Evolutionary conservation across 2,329 filamentous ascomycete genomes (phyloP), one percentile per base, ranked within the genome.

Genomic region (Colletotrichum coccodes): DNA sequence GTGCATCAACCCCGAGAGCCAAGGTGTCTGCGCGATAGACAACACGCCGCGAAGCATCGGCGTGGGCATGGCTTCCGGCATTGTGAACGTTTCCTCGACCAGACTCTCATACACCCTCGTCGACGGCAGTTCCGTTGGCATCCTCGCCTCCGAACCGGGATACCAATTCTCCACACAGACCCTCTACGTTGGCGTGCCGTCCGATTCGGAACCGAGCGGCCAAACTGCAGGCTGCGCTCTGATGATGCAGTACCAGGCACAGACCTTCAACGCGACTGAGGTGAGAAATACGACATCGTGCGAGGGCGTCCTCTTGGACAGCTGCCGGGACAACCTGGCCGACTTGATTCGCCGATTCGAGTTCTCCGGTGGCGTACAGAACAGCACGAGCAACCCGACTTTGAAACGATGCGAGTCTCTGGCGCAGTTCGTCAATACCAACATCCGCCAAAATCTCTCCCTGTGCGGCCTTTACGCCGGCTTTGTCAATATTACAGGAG

Each of bases 191-290:
- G 40, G 40, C 54, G 16, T 58, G 9, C 38, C 40, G 4, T 21
- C 54, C 2, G 9, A 32, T 6, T 21, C 7, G 7, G 28, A 46
- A 26, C 21, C 26, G 18, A 46, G 28, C 40, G 18, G 6, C 38
- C 16, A 28, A 6, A 11, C 21, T 11, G 4, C 40, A 6, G 54
- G 26, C 6, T 46, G 38, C 16, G 54, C 38, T 5, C 4, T 46
- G 23, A 58, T 58, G 54, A 46, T 58, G 54, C 54, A 58, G 28
- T 34, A 34, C n/a, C 54, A 58, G 23, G 38, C 38, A 18, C 54
- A 58, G 54, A 44, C 54, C 6, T 34, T 34, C 16, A 23, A 34
- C 16, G 32, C 12, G n/a, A 46, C 11, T 18, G 40, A 58, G 5
- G 18, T 4, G 6, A 16, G 40, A 28, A 58, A 32, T 28, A 32